phyloP scores from a whole-genome alignment of 2,329 filamentous ascomycete species.

The Cladophialophora chaetospira region DNA sequence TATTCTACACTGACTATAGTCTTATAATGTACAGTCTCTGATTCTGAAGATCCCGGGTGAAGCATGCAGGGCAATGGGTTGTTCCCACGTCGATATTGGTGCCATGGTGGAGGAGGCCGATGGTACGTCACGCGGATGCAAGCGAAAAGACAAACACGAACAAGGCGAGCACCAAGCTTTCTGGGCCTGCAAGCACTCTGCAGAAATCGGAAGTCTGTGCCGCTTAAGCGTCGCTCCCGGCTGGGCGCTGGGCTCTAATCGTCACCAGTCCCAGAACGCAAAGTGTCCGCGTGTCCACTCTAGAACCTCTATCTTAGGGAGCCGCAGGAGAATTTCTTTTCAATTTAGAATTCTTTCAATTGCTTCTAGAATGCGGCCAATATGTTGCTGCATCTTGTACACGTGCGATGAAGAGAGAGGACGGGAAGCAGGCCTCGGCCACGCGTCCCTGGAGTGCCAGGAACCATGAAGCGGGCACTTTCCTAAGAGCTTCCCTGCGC shows the following conservation, averaged over 20 bases:
- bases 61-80: no score
- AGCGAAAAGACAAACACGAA: not conserved
- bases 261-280: not conserved
- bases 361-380: not conserved
- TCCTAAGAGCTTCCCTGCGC: not conserved
- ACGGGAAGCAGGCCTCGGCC: not conserved
- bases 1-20: not conserved
- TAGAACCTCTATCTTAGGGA: not conserved
- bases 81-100: no score
- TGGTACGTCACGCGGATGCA: not conserved
- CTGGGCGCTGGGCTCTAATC: not conserved
- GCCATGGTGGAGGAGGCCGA: not conserved
- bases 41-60: no score
- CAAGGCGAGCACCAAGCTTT: slow-evolving; percentile 22
- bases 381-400: not conserved
- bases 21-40: not conserved
- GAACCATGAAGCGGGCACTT: not conserved
- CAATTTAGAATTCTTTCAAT: not conserved
- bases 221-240: slow-evolving; percentile 5
- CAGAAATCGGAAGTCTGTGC: slow-evolving; percentile 5
- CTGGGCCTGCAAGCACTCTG: not conserved
- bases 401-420: not conserved
- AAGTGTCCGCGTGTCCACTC: slow-evolving; percentile 5
- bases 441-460: not conserved
- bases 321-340: not conserved